Evolutionary conservation across 768 basidiomycete genomes (phyloP), one percentile per base, ranked within the genome.

Genomic region (Chiua virens): DNA sequence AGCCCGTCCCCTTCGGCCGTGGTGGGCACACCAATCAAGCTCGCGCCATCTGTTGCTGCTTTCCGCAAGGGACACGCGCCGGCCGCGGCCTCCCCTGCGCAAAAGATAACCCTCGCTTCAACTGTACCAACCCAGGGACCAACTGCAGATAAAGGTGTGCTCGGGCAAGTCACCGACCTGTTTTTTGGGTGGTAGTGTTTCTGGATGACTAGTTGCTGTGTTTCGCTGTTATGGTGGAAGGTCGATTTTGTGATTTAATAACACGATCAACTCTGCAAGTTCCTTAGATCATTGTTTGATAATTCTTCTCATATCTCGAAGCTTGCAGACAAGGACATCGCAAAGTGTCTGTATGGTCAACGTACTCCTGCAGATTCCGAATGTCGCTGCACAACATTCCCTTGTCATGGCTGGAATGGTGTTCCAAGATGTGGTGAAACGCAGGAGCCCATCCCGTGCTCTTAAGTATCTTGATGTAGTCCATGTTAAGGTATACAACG

Each of bases 91-190:
- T 54, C 63, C 11, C 42, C 54, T 30, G 55, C 54, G 15, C 66
- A 72, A 62, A 58, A 62, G 53, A 53, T 56, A 13, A 44, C 47
- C 2, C 56, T 60, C 10, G 7, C 39, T 23, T 55, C 52, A 9
- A 17, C 55, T 34, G 47, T 46, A 4, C 40, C 54, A 0, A 58
- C 59, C 28, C 60, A 57, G 21, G 64, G 53, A 58, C 65, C 71
- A 38, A 68, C 69, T 5, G 74, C 78, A 9, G 78, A 61, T 54
- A 89, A 83, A 63, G 77, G 84, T 8, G 61, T 89, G 56, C 54
- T 90, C 13, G 86, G 86, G 14, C 87, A 88, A 67, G 81, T 91
- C 46, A 84, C 85, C 13, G 89, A 92, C 72, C 64, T 89, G 55
- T 84, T 92, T 42, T 91, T 89, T 63, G 88, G 88, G 15, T 91